Base-by-base conservation (phyloP, 2,329 filamentous ascomycete species). In the Talaromyces islandicus region DNA sequence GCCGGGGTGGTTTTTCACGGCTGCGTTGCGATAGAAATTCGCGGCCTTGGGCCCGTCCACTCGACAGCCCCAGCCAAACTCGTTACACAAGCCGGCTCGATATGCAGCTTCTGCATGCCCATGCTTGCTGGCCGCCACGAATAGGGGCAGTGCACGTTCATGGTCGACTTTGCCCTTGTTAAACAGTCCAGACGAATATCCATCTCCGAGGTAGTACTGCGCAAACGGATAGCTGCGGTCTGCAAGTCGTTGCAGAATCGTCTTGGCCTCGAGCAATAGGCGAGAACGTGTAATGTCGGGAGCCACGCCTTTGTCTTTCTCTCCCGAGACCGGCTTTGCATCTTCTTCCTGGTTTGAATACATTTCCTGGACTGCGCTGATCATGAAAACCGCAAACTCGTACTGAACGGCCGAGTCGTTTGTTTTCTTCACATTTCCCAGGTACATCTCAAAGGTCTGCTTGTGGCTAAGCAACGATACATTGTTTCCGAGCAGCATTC, bases 401-500 rank as follows among this genome's bases (percentile, higher is more conserved):
- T 97, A 97, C 74, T 97, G 92, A 35, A 96, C 90, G 4, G 89
- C 88, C 17, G 88, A 83, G 73, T 97, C 92, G 64, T 89, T 94
- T 2, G 94, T 96, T 80, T 99, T 99, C 79, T 97, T 97, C 61
- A 97, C 91, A 70, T 97, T 99, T 59, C 89, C 88, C 51, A 93
- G 85, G 74, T 99, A 99, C 93, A 97, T 97, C 59, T 97, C 92
- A 54, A 99, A 84, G 1, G 94, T 99, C 77, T 97, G 92, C 71
- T 93, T 90, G 35, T 91, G 88, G 69, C 91, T 92, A 30, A 99
- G 83, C 12, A 99, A 82, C 21, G 92, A 96, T 3, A 93, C 93
- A 77, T 96, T 96, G 70, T 86, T 89, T 51, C 94, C 94, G 25
- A 99, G 87, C 17, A 85, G 87, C 59, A 83, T 86, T 62, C 91